A percentile compares a stretch with the other conserved stretches of the same genome.
phyloP scores from a whole-genome alignment of 2,329 filamentous ascomycete genomes.

The Pestalotiopsis fici region DNA sequence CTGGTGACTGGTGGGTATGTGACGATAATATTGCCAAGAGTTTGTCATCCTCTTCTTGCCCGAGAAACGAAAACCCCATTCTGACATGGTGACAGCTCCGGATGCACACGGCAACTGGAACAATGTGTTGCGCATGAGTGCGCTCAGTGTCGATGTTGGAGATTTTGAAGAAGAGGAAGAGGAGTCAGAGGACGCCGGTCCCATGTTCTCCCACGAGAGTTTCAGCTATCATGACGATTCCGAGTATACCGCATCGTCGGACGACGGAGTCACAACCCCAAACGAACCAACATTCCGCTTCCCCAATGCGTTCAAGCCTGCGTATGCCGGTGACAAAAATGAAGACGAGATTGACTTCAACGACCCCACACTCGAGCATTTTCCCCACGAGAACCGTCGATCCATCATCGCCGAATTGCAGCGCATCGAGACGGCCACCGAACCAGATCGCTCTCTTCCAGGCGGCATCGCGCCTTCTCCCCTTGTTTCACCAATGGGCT shows the following conservation, averaged over 20 bases:
- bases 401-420: slow-evolving; percentile 31
- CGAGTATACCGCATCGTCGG: not conserved
- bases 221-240: slow-evolving; percentile 13
- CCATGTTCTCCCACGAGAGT: slow-evolving; percentile 24
- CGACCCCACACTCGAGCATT: slow-evolving; percentile 27
- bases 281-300: not conserved
- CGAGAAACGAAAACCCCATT: slow-evolving; percentile 4
- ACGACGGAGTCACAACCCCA: not conserved
- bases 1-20: slow-evolving; percentile 69
- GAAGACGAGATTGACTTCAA: slow-evolving; percentile 21
- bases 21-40: slow-evolving; percentile 63
- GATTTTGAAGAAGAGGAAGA: slow-evolving; percentile 14
- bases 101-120: slow-evolving; percentile 50
- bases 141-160: slow-evolving; percentile 13
- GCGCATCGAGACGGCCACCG: slow-evolving; percentile 27
- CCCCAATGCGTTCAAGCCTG: not conserved
- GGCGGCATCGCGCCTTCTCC: slow-evolving; percentile 19
- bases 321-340: not conserved
- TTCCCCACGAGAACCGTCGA: slow-evolving; percentile 27
- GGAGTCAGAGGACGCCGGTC: slow-evolving; percentile 6
- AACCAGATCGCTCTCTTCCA: slow-evolving; percentile 24
- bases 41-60: slow-evolving; percentile 34
- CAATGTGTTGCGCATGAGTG: slow-evolving; percentile 41
- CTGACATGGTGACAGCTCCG: slow-evolving; percentile 26
- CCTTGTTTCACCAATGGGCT: slow-evolving; percentile 8